Evolutionary conservation across 495 filamentous ascomycete species (phyloP), one percentile per base, ranked within the genome.

Genomic region (Elasticomyces elasticus): DNA sequence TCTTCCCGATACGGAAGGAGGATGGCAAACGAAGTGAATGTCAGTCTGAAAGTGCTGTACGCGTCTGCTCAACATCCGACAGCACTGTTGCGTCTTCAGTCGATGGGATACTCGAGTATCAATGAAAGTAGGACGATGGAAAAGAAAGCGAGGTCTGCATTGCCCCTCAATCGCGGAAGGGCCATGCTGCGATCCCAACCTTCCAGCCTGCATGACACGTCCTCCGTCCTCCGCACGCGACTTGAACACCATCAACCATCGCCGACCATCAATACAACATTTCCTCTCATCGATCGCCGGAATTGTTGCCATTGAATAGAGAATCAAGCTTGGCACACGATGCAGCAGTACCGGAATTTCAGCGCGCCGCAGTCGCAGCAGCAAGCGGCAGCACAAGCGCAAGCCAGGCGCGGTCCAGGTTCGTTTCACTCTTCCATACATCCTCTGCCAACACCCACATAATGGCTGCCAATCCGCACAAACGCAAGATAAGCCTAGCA

Each of bases 261-360:
- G 10, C 31, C n/a, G 10, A 37, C 31, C 31, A 37, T 37, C 31
- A 37, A 37, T n/a, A n/a, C n/a, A n/a, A n/a, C 9, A 10, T 33
- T n/a, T n/a, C n/a, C n/a, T n/a, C n/a, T n/a, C n/a, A n/a, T n/a
- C n/a, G n/a, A n/a, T n/a, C n/a, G n/a, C n/a, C n/a, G n/a, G n/a
- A n/a, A n/a, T n/a, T n/a, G n/a, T n/a, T n/a, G n/a, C n/a, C n/a
- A n/a, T n/a, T n/a, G n/a, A n/a, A n/a, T n/a, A n/a, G n/a, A n/a
- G n/a, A n/a, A 27, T 27, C 25, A 20, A 4, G 46, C 27, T 50
- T 47, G 53, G 31, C 47, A 37, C 25, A 63, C 47, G 33, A 68
- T 68, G 66, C 66, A 68, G 52, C 56, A 65, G 48, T 63, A 64
- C 56, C 66, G 66, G 61, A 68, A 65, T 43, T 68, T 63, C 62